Conservation (phyloP, 306 rosid species). For the Mimosa bimucronata region DNA sequence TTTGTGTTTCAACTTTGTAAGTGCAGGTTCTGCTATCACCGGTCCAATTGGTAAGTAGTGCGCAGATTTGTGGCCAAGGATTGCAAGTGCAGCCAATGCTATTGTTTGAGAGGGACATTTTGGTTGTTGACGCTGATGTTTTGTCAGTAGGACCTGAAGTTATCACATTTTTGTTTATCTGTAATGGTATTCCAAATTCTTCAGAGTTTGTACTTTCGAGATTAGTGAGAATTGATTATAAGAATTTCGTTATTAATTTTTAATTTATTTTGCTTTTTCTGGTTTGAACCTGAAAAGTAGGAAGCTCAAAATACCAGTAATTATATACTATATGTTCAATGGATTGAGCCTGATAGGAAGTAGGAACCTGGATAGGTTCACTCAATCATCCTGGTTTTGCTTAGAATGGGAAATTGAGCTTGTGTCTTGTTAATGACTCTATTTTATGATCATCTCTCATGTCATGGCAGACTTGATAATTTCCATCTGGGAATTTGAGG, state of each 20-base stretch:
- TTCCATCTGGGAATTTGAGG: neutral
- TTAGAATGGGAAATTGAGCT: neutral
- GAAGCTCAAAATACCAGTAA: neutral
- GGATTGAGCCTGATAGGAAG: no score
- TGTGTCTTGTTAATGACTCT: neutral
- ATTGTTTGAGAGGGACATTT: conserved; percentile 50
- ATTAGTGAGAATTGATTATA: neutral
- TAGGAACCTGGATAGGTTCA: no score
- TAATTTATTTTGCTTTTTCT: neutral
- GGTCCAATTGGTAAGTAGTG: conserved; percentile 93
- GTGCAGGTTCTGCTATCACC: conserved; percentile 84
- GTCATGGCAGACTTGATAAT: neutral
- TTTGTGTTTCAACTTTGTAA: neutral
- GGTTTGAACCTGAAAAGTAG: neutral
- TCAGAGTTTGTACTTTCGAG: neutral
- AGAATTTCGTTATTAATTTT: neutral
- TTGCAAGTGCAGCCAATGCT: conserved; percentile 95
- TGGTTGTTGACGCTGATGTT: neutral
- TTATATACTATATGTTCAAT: no score
- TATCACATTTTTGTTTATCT: conserved; percentile 26
- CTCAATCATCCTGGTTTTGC: no score
- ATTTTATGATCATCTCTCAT: neutral
- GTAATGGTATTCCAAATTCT: neutral
- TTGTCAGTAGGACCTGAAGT: neutral
- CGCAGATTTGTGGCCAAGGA: conserved; percentile 94